A percentile compares a stretch with the other conserved stretches of the same genome.
Evolutionary conservation across 148 eudicot genomes (phyloP).

Genomic region (Rhododendron kiyosumense): DNA sequence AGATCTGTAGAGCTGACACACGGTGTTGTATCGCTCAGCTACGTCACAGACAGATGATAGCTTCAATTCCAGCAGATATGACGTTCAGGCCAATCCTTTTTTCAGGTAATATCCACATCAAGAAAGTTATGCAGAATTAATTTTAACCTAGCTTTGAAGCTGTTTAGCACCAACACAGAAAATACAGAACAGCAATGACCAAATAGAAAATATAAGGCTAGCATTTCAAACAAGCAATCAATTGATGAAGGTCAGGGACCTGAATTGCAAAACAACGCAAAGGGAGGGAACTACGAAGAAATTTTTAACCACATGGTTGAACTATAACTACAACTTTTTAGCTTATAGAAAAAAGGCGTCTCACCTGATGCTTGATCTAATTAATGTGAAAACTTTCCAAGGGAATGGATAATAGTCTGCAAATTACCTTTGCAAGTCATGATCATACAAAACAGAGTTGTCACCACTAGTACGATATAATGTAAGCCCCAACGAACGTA

Average conservation of each 20-base stretch:
- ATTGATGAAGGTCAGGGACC: not conserved
- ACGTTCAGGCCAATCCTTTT: not conserved
- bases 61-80: not conserved
- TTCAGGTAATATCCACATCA: not conserved
- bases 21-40: not conserved
- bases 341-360: not conserved
- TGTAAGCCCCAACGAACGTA: conserved; percentile 78
- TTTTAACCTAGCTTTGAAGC: not conserved
- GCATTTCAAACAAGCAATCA: not conserved
- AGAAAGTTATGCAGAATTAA: not conserved
- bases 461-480: conserved; percentile 98
- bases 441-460: conserved; percentile 92
- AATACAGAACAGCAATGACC: not conserved
- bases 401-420: not conserved
- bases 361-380: conserved; percentile 2
- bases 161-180: not conserved
- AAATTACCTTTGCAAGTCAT: conserved; percentile 91
- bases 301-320: not conserved
- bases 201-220: conserved; percentile 1
- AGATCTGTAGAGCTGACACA: not conserved
- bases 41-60: not conserved
- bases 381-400: not conserved
- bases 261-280: not conserved
- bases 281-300: not conserved
- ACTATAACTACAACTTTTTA: not conserved